A percentile compares a stretch with the other conserved stretches of the same genome.
phyloP scores from a whole-genome alignment of 2,329 filamentous ascomycete species.

The Aurifilum marmelostoma region DNA sequence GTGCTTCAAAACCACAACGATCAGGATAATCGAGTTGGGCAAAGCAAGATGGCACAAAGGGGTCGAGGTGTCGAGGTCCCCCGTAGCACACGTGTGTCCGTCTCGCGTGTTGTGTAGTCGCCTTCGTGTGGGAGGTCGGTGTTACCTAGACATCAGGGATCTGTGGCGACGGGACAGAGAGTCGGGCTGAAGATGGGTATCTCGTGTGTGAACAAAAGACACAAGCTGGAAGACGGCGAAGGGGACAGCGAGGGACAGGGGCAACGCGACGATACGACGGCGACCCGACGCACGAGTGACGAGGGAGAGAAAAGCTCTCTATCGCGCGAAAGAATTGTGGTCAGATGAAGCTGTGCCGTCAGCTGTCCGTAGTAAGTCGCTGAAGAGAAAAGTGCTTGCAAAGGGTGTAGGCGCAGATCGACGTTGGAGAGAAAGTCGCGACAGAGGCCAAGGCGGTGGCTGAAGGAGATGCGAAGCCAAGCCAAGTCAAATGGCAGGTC shows the following conservation, averaged over 20 bases:
- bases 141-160: slow-evolving; percentile 22
- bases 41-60: slow-evolving; percentile 17
- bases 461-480: slow-evolving; percentile 7
- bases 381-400: slow-evolving; percentile 1
- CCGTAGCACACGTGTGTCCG: slow-evolving; percentile 24
- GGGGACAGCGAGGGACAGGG: slow-evolving; percentile 16
- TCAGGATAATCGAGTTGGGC: not conserved
- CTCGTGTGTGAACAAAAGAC: not conserved
- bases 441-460: not conserved
- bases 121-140: slow-evolving; percentile 5
- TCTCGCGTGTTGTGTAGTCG: slow-evolving; percentile 20
- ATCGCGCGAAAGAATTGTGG: not conserved
- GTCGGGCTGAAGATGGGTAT: slow-evolving; percentile 2
- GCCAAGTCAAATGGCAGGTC: not conserved
- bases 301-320: not conserved
- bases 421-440: slow-evolving; percentile 14
- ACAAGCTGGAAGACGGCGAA: slow-evolving; percentile 4
- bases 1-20: not conserved
- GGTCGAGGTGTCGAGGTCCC: slow-evolving; percentile 18
- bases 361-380: slow-evolving; percentile 8
- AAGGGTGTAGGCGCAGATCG: slow-evolving; percentile 8
- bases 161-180: not conserved
- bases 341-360: slow-evolving; percentile 12
- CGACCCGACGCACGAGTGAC: slow-evolving; percentile 21
- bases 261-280: slow-evolving; percentile 14